Base-by-base conservation (phyloP, 2,329 filamentous ascomycete genomes). In the Pseudogymnoascus sp. region DNA sequence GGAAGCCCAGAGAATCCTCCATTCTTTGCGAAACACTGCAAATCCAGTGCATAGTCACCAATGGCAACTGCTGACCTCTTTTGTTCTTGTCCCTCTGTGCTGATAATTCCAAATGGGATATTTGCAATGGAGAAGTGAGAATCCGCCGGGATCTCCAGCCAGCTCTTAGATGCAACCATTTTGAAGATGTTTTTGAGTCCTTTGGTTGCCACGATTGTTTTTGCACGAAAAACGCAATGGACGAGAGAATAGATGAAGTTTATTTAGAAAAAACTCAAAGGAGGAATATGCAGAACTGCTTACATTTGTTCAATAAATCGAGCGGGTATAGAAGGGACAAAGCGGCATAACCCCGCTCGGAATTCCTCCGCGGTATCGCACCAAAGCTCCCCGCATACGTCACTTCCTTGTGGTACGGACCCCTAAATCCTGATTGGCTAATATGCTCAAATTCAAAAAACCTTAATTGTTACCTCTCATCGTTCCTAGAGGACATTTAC, bases 101-200 rank as follows among this genome's bases (percentile, higher is more conserved):
- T 8, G 67, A 91, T 87, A 73, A 91, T 85, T 63, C 88, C 88
- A 68, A 91, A 91, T 1, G 88, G 88, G 60, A 91, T 84, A 71
- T 91, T 91, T 65, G 83, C 80, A 58, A 91, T 77, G 11, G 88
- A 90, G 74, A 91, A 91, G 68, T 71, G 64, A 50, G 67, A 68
- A 47, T 68, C 39, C 5, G 65, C 22, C 1, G 70, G 67, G 20
- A 72, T 69, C 7, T 65, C 39, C 8, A 72, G 62, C 71, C 71
- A 72, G 54, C 69, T 71, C 47, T 66, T 67, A 39, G 66, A 65
- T 32, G 70, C 64, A 20, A 69, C 63, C 70, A 72, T 72, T 35
- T 43, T 66, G 38, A 58, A 22, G n/a, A 59, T 58, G 32, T 58
- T 58, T 58, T 37, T 58, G 25, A 58, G 34, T 16, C 34, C 37